Evolutionary conservation across 2,329 filamentous ascomycete genomes (phyloP).

Genomic region (Diaporthe nobilis): DNA sequence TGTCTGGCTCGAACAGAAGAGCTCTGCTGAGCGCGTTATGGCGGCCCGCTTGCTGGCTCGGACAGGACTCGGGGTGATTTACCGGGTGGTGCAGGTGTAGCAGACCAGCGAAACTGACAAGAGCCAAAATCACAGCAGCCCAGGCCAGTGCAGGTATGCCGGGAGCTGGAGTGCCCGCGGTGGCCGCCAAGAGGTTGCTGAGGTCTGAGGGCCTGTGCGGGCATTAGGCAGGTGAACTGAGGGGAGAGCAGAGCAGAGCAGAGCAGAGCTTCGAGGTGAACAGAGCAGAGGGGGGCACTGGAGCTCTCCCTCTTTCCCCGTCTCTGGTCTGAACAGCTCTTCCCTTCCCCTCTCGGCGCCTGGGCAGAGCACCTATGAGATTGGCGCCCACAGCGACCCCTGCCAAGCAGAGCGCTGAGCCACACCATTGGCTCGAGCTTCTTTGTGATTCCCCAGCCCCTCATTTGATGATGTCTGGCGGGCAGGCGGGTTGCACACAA

Average conservation of each 20-base stretch:
- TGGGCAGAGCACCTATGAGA: slow-evolving; percentile 24
- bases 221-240: neutral
- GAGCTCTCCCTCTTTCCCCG: neutral
- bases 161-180: neutral
- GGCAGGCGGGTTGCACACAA: slow-evolving; percentile 22
- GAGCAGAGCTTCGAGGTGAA: neutral
- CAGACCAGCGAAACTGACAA: neutral
- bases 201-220: neutral
- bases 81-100: neutral
- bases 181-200: slow-evolving; percentile 8
- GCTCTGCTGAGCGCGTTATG: neutral
- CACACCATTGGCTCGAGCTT: slow-evolving; percentile 33
- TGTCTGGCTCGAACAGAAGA: neutral
- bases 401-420: slow-evolving; percentile 26
- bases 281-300: neutral
- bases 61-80: neutral
- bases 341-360: slow-evolving; percentile 11
- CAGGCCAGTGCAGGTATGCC: neutral
- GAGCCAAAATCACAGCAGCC: neutral
- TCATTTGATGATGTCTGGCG: slow-evolving; percentile 22
- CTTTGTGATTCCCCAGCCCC: slow-evolving; percentile 37
- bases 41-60: neutral
- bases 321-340: neutral
- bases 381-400: slow-evolving; percentile 26
- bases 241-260: neutral